phyloP scores from a whole-genome alignment of 768 basidiomycete genomes.

The Tricholoma matsutake region DNA sequence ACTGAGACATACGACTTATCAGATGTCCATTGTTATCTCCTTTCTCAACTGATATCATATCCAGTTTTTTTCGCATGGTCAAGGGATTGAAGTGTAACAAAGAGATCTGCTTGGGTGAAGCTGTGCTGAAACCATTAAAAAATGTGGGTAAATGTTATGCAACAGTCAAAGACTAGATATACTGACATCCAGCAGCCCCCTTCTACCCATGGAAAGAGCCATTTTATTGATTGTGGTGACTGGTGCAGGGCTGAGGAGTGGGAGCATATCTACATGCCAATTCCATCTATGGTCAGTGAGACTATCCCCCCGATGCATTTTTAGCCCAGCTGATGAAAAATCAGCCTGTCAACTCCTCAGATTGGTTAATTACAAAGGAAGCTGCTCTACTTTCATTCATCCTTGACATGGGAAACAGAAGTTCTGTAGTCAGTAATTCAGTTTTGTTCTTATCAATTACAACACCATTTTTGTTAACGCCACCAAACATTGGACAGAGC shows the following conservation, averaged over 20 bases:
- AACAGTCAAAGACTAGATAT: no score
- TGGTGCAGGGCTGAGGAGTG: not conserved
- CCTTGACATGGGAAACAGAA: conserved; percentile 2
- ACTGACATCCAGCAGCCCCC: not conserved
- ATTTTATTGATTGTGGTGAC: not conserved
- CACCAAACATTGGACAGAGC: not conserved
- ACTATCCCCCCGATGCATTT: no score
- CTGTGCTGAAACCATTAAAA: not conserved
- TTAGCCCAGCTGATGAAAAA: not conserved
- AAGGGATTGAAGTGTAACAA: not conserved
- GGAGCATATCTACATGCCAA: not conserved
- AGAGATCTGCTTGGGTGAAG: not conserved
- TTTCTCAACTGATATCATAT: not conserved
- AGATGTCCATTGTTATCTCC: not conserved
- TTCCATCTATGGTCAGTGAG: not conserved
- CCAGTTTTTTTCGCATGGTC: not conserved
- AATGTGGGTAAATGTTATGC: not conserved
- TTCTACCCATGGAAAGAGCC: not conserved
- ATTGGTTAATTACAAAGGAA: not conserved
- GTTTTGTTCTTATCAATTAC: not conserved
- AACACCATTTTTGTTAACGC: not conserved
- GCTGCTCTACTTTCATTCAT: not conserved
- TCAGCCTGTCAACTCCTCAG: not conserved
- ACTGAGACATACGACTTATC: not conserved
- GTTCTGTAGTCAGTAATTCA: conserved; percentile 3